phyloP scores from a whole-genome alignment of 176 grass and related monocot genomes.

The Phragmites australis region DNA sequence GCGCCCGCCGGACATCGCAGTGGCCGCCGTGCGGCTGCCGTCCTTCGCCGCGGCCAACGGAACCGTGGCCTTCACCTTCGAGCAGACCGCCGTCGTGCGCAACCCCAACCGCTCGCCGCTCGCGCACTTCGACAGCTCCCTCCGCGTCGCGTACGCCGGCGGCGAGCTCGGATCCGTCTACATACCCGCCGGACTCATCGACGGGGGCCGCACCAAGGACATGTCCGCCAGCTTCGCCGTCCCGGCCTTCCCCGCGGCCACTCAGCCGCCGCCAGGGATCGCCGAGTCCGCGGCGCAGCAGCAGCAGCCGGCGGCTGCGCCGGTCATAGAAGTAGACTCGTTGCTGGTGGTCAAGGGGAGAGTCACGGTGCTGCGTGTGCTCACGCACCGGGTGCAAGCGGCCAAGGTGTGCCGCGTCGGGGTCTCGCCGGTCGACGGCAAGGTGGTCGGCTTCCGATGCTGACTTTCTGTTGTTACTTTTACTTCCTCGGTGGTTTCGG shows the following conservation, averaged over 20 bases:
- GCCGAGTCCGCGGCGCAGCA: neutral
- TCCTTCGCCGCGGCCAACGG: constrained; percentile 65
- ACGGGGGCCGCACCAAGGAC: constrained; percentile 57
- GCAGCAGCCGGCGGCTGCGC: neutral
- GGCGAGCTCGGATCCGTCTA: constrained; percentile 72
- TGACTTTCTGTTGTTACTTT: too few relatives aligned
- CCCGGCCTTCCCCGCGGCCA: constrained; percentile 53
- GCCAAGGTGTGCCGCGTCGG: constrained; percentile 63
- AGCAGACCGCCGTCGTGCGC: constrained; percentile 65
- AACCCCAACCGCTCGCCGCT: constrained; percentile 86
- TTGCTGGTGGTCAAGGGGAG: constrained; percentile 74
- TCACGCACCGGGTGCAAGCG: constrained; percentile 79
- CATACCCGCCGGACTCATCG: constrained; percentile 89
- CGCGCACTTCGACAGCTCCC: constrained; percentile 86
- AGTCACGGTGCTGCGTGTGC: constrained; percentile 63
- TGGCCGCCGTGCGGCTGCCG: constrained; percentile 60
- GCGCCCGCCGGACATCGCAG: constrained; percentile 56
- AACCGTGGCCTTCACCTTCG: constrained; percentile 72
- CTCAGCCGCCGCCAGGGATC: neutral
- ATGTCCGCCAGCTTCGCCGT: constrained; percentile 74
- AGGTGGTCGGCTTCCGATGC: constrained; percentile 71
- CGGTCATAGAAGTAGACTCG: constrained; percentile 76
- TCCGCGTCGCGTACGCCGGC: constrained; percentile 74
- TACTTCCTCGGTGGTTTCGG: too few relatives aligned
- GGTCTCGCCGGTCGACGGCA: constrained; percentile 58